phyloP scores from a whole-genome alignment of 805 yeast species.

The Ogataea methylovora region DNA sequence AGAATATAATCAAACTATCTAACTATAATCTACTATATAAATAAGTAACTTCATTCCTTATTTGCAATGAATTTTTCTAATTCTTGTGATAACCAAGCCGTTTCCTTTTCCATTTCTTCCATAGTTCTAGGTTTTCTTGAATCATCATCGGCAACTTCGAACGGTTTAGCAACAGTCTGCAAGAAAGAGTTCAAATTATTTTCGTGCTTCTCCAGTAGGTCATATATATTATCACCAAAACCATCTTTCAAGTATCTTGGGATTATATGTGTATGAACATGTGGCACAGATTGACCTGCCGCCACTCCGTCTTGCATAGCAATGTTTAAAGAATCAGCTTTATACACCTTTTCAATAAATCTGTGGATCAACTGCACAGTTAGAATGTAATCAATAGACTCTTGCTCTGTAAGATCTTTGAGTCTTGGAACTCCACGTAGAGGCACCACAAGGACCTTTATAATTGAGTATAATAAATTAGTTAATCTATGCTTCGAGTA shows the following conservation, averaged over 20 bases:
- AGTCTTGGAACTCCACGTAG: constrained; percentile 58
- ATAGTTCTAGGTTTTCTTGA: constrained; percentile 49
- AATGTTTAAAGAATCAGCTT: constrained; percentile 79
- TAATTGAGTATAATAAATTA: too few species aligned
- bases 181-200: constrained; percentile 36
- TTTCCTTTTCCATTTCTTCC: constrained; percentile 69
- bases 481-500: too few species aligned
- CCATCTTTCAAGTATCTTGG: constrained; percentile 66
- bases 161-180: constrained; percentile 15
- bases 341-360: constrained; percentile 58
- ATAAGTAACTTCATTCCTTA: background rate
- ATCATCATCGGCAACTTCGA: constrained; percentile 37
- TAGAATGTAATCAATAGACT: constrained; percentile 67
- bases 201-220: constrained; percentile 49
- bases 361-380: constrained; percentile 65
- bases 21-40: background rate
- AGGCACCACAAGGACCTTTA: constrained; percentile 67
- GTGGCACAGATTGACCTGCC: constrained; percentile 96
- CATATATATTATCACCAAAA: constrained; percentile 67
- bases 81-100: constrained; percentile 41
- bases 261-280: constrained; percentile 87
- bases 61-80: constrained; percentile 22
- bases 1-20: background rate
- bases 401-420: constrained; percentile 64
- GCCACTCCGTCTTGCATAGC: constrained; percentile 96